Conservation (phyloP, 208 protist genomes). For the Balamuthia mandrillaris region DNA sequence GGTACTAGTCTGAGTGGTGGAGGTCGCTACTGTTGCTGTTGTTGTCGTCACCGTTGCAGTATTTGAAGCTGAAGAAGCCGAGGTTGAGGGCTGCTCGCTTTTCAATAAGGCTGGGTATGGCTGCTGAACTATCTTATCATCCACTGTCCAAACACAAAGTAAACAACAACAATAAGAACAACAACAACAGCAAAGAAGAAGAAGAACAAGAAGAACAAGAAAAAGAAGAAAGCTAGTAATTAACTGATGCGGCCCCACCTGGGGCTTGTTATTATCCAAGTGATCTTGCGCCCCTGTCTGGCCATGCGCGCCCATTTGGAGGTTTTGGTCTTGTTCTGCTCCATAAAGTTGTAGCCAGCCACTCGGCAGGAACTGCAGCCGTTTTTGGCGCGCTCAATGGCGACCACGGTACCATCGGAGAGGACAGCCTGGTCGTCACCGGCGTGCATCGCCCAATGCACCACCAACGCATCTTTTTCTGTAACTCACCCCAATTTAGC, state of each 20-base stretch:
- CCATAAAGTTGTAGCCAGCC: not conserved
- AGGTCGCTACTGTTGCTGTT: not conserved
- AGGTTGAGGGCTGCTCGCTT: not conserved
- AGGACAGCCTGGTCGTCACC: not conserved
- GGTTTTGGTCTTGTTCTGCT: conserved; percentile 1
- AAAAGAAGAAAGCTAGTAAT: not conserved
- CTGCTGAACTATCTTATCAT: not conserved
- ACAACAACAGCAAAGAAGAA: not conserved
- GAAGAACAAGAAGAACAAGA: not conserved
- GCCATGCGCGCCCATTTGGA: not conserved
- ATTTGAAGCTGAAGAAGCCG: not conserved
- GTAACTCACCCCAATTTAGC: too few relatives aligned
- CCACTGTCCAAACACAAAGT: not conserved
- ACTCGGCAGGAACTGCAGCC: not conserved
- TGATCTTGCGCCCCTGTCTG: not conserved
- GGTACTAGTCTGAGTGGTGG: too few relatives aligned
- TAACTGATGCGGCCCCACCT: not conserved
- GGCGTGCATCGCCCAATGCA: not conserved
- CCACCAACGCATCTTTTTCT: not conserved
- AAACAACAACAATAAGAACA: not conserved
- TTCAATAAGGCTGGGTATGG: not conserved
- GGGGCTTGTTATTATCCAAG: not conserved
- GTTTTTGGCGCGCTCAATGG: not conserved
- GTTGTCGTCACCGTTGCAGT: not conserved
- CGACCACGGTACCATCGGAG: not conserved